phyloP scores from a whole-genome alignment of 345 rosid genomes.

The Excoecaria cochinchinensis region DNA sequence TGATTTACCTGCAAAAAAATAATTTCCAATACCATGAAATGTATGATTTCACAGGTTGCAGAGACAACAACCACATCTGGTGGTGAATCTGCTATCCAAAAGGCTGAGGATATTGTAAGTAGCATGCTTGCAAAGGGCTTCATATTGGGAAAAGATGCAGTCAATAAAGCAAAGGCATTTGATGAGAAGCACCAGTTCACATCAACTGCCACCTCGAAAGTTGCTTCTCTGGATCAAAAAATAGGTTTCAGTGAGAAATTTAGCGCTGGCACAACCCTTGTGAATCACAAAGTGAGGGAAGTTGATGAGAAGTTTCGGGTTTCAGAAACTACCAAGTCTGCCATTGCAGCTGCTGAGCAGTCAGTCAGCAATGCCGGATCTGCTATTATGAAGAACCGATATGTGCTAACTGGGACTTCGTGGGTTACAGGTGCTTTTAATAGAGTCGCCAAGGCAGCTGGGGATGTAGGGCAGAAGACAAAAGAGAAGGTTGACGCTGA shows the following conservation, averaged over 20 bases:
- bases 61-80: slow-evolving; percentile 28
- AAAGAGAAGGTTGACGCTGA: slow-evolving; percentile 47
- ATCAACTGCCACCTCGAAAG: slow-evolving; percentile 28
- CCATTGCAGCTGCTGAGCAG: slow-evolving; percentile 25
- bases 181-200: slow-evolving; percentile 25
- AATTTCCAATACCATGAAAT: background rate
- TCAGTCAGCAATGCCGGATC: slow-evolving; percentile 29
- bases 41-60: slow-evolving; percentile 36
- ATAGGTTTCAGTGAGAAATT: slow-evolving; percentile 27
- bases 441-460: slow-evolving; percentile 23
- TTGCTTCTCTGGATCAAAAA: slow-evolving; percentile 23
- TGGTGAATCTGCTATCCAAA: slow-evolving; percentile 27
- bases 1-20: background rate
- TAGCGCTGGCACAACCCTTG: slow-evolving; percentile 23
- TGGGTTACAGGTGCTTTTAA: slow-evolving; percentile 33
- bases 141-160: slow-evolving; percentile 28
- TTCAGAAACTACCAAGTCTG: slow-evolving; percentile 29
- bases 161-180: slow-evolving; percentile 27
- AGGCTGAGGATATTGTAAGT: slow-evolving; percentile 33
- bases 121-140: slow-evolving; percentile 34
- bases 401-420: slow-evolving; percentile 23
- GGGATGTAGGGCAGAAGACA: slow-evolving; percentile 30
- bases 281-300: slow-evolving; percentile 25
- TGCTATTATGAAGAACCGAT: slow-evolving; percentile 29
- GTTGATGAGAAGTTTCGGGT: slow-evolving; percentile 31